These are phyloP conservation scores for Solanum peruvianum DNA, from an alignment of 257 asterid species.

Conservation along the genomic window DNA sequence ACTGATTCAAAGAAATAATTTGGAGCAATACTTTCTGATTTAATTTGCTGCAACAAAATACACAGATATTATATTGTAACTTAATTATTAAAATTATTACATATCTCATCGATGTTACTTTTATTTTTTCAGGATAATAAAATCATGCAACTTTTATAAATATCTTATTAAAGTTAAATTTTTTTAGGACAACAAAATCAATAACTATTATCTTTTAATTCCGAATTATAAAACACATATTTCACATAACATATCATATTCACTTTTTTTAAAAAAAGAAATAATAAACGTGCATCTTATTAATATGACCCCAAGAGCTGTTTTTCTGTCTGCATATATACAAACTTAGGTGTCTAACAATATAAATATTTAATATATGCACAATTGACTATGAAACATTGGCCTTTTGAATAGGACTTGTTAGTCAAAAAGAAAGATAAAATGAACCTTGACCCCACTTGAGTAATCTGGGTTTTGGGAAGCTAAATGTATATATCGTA, in stretches of 20 bases:
- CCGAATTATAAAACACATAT: neutral
- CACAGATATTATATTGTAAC: too few relatives aligned
- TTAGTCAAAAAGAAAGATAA: neutral
- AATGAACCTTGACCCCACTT: neutral
- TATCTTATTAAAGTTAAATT: neutral
- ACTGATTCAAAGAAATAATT: too few relatives aligned
- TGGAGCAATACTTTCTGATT: too few relatives aligned
- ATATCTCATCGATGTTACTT: neutral
- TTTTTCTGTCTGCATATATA: neutral
- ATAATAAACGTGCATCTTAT: neutral
- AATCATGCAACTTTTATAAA: neutral
- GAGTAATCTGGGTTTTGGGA: neutral
- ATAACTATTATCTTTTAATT: neutral
- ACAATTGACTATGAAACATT: neutral
- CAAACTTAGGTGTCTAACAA: neutral
- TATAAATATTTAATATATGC: neutral
- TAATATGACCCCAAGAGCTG: neutral
- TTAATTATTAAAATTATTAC: too few relatives aligned
- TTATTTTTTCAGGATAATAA: neutral
- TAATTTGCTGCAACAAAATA: too few relatives aligned
- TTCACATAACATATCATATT: neutral
- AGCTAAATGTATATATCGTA: neutral
- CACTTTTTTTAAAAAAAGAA: too few relatives aligned
- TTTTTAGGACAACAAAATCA: neutral
- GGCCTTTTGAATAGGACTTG: neutral